These are phyloP conservation scores for Solanum chiquidenum DNA, from an alignment of 257 asterid genomes.

Conservation along the genomic window DNA sequence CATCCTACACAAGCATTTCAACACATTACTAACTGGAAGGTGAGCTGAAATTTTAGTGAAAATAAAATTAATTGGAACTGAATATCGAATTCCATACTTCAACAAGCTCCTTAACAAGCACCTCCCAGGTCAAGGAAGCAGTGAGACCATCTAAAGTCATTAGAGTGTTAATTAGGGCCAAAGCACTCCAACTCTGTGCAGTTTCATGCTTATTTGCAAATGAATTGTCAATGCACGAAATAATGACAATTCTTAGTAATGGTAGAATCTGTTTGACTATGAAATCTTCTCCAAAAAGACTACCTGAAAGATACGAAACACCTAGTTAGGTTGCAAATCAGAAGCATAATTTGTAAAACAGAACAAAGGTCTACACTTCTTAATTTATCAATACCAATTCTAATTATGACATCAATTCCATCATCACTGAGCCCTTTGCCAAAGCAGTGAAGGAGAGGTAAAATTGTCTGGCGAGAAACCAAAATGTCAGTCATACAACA, in stretches of 20 bases:
- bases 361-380: not conserved
- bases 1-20: conserved; percentile 43
- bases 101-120: conserved; percentile 64
- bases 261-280: conserved; percentile 74
- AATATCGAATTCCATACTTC: conserved; percentile 30
- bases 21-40: not conserved
- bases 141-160: conserved; percentile 63
- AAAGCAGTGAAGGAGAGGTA: conserved; percentile 78
- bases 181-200: conserved; percentile 70
- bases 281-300: conserved; percentile 72
- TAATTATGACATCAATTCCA: conserved; percentile 75
- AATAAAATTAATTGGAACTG: not conserved
- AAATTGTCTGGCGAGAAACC: conserved; percentile 55
- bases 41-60: not conserved
- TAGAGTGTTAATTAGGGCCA: conserved; percentile 66
- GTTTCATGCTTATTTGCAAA: conserved; percentile 58
- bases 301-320: conserved; percentile 44
- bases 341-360: not conserved
- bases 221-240: conserved; percentile 51
- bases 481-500: not conserved
- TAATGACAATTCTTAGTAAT: conserved; percentile 40
- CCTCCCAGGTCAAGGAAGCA: conserved; percentile 52
- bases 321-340: conserved; percentile 4
- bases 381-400: conserved; percentile 59
- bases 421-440: conserved; percentile 91